Evolutionary conservation across 2,329 filamentous ascomycete genomes (phyloP).

Genomic region (Thermoascus crustaceus): DNA sequence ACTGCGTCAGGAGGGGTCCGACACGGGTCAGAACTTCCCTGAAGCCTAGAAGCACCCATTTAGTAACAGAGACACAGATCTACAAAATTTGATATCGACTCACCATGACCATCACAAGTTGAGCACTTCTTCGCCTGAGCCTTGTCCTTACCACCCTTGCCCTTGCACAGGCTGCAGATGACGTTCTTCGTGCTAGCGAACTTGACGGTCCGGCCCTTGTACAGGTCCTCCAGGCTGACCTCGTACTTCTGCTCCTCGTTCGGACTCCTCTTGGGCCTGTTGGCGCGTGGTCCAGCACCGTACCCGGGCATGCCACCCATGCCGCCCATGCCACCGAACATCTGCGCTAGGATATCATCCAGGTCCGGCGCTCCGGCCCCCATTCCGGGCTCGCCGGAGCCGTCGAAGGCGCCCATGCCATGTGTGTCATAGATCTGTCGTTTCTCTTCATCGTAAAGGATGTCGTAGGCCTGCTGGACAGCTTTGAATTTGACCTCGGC

Average conservation of each 20-base stretch:
- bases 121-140: constrained; percentile 77
- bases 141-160: constrained; percentile 83
- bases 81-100: constrained; percentile 6
- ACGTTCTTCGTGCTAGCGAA: constrained; percentile 94
- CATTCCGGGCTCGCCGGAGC: constrained; percentile 56
- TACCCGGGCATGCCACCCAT: constrained; percentile 51
- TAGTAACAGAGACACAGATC: neutral
- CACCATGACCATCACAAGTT: constrained; percentile 71
- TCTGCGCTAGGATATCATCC: constrained; percentile 86
- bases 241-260: constrained; percentile 88
- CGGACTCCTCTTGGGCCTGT: constrained; percentile 54
- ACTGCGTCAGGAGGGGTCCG: constrained; percentile 76
- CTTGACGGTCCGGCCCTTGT: constrained; percentile 97
- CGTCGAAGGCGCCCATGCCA: constrained; percentile 93
- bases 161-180: constrained; percentile 79
- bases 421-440: constrained; percentile 85
- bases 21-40: constrained; percentile 73
- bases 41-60: constrained; percentile 40
- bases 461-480: constrained; percentile 92
- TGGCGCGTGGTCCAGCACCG: constrained; percentile 34
- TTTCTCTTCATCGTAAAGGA: constrained; percentile 92
- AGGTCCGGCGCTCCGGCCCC: constrained; percentile 62
- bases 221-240: constrained; percentile 86
- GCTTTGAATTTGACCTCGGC: constrained; percentile 90
- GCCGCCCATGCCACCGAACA: constrained; percentile 56